phyloP scores from a whole-genome alignment of 2,329 filamentous ascomycete genomes.

The Coniochaeta prunicola region DNA sequence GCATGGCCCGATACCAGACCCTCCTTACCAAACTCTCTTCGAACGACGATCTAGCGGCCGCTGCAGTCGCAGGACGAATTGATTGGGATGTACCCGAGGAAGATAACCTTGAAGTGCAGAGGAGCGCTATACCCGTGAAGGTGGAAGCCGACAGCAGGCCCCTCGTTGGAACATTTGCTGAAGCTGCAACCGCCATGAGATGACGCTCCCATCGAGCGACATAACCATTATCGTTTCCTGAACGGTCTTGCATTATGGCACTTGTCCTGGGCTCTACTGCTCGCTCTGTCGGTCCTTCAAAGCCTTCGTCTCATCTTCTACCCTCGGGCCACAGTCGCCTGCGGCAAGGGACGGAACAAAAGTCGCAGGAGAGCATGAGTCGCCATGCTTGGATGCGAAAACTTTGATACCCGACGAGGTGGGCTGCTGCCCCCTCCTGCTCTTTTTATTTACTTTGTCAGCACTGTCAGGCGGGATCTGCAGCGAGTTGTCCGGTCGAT shows the following conservation, averaged over 20 bases:
- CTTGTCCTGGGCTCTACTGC: not conserved
- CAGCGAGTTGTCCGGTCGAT: not conserved
- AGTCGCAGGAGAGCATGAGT: slow-evolving; percentile 5
- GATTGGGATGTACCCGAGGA: slow-evolving; percentile 49
- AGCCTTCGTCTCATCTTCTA: not conserved
- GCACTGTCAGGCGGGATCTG: not conserved
- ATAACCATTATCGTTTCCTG: not conserved
- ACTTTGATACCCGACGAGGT: slow-evolving; percentile 14
- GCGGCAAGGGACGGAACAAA: slow-evolving; percentile 7
- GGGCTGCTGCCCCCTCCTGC: slow-evolving; percentile 6
- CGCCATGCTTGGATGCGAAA: slow-evolving; percentile 7
- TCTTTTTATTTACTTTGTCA: slow-evolving; percentile 3
- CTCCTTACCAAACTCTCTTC: slow-evolving; percentile 50
- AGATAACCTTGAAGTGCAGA: slow-evolving; percentile 37
- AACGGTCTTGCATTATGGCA: not conserved
- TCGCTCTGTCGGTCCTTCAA: not conserved
- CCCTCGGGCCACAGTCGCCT: not conserved
- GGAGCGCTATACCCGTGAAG: slow-evolving; percentile 28
- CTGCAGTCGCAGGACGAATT: slow-evolving; percentile 38
- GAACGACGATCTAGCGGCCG: slow-evolving; percentile 33
- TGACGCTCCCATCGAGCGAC: slow-evolving; percentile 13
- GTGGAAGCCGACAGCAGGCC: slow-evolving; percentile 29
- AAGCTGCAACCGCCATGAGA: slow-evolving; percentile 47
- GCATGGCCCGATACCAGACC: slow-evolving; percentile 51
- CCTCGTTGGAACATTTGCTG: slow-evolving; percentile 54